A percentile compares a stretch with the other conserved stretches of the same genome.
Evolutionary conservation across 2,329 filamentous ascomycete species (phyloP).

Genomic region (Fusarium lyarnte): DNA sequence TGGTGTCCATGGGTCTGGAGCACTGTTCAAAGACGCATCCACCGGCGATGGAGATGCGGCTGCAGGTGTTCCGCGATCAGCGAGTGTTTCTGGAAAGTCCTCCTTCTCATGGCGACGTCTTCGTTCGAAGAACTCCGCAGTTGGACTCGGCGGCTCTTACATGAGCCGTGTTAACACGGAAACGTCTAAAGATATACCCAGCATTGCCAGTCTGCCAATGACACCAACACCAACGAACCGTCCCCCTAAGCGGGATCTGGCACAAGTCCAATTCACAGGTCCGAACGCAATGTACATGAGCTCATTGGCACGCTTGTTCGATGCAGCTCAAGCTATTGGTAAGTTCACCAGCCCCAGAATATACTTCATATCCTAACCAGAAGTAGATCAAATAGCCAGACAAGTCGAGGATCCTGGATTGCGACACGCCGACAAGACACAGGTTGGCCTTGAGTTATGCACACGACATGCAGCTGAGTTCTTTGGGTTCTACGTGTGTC

Average conservation of each 20-base stretch:
- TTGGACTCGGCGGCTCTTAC: constrained; percentile 64
- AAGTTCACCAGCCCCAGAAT: constrained; percentile 49
- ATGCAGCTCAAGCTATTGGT: constrained; percentile 94
- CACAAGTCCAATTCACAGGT: constrained; percentile 76
- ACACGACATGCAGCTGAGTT: constrained; percentile 96
- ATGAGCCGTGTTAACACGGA: constrained; percentile 43
- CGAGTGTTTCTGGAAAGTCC: constrained; percentile 74
- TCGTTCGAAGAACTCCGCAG: constrained; percentile 85
- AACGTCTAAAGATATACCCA: constrained; percentile 54
- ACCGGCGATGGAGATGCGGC: constrained; percentile 57
- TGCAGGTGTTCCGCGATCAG: constrained; percentile 60
- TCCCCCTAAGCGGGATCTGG: constrained; percentile 76
- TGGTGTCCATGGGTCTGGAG: constrained; percentile 77
- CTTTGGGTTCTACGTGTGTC: constrained; percentile 95
- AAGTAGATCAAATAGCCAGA: constrained; percentile 88
- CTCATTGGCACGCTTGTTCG: constrained; percentile 88
- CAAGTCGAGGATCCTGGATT: constrained; percentile 96
- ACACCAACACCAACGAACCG: constrained; percentile 71
- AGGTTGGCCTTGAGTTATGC: constrained; percentile 93
- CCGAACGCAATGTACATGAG: constrained; percentile 93
- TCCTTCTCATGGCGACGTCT: constrained; percentile 91
- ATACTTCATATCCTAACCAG: constrained; percentile 37
- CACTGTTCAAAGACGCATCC: constrained; percentile 78
- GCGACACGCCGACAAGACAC: constrained; percentile 89
- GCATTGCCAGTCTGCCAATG: constrained; percentile 80